Evolutionary conservation across 257 asterid species (phyloP).

Genomic region (Gentiana macrophylla): DNA sequence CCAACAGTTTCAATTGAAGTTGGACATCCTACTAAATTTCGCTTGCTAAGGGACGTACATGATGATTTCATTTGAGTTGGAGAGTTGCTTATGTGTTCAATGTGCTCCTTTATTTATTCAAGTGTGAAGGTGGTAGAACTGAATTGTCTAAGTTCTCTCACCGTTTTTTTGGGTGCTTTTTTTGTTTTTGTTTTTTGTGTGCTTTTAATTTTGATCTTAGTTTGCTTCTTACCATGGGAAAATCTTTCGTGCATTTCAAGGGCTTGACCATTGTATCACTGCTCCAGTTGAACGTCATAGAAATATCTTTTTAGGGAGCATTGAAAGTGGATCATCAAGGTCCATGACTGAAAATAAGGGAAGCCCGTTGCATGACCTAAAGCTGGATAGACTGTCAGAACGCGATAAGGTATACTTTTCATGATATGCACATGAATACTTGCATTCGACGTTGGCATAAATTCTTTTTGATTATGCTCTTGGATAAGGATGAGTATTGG

Average conservation of each 20-base stretch:
- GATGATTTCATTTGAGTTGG: neutral
- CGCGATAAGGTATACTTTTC: conserved; percentile 51
- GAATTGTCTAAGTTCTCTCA: neutral
- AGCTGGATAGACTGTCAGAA: conserved; percentile 67
- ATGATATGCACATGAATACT: neutral
- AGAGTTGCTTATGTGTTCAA: neutral
- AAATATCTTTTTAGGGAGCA: conserved; percentile 42
- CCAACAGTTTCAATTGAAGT: no score
- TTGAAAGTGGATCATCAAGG: conserved; percentile 36
- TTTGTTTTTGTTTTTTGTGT: neutral
- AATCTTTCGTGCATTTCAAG: conserved; percentile 25
- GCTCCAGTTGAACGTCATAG: conserved; percentile 48
- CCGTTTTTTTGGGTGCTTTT: no score
- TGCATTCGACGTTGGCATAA: neutral
- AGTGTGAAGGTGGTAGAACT: conserved; percentile 1
- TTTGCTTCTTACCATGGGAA: neutral
- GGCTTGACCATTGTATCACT: conserved; percentile 54
- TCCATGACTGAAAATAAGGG: conserved; percentile 65
- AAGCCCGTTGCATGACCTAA: conserved; percentile 44
- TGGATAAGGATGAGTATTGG: neutral
- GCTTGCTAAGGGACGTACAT: neutral
- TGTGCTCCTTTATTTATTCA: neutral
- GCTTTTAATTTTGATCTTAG: neutral
- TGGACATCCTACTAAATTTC: no score
- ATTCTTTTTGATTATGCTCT: neutral